Evolutionary conservation across 495 filamentous ascomycete species (phyloP).

Genomic region (Hyaloscypha bicolor): DNA sequence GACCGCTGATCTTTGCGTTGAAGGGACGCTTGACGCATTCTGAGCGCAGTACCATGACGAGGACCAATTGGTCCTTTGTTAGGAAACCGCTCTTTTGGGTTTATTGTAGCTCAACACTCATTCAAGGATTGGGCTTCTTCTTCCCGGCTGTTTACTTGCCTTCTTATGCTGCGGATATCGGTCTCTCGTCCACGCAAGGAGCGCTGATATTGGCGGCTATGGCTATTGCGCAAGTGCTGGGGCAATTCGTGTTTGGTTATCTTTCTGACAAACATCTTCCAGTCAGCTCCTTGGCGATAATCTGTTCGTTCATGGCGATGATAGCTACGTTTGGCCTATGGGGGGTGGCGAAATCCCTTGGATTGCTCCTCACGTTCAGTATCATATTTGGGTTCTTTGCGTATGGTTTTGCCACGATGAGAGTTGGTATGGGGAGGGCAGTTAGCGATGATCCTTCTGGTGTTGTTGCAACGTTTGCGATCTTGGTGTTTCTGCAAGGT

Average conservation of each 20-base stretch:
- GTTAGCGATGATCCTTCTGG: constrained; percentile 42
- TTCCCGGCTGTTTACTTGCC: constrained; percentile 40
- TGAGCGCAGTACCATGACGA: constrained; percentile 24
- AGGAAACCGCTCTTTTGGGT: constrained; percentile 37
- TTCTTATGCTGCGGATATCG: constrained; percentile 37
- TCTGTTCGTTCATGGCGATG: constrained; percentile 36
- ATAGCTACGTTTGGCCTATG: constrained; percentile 37
- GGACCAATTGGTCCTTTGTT: constrained; percentile 33
- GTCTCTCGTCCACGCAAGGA: constrained; percentile 33
- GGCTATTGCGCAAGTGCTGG: constrained; percentile 36
- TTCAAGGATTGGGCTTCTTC: constrained; percentile 42
- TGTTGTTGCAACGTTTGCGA: constrained; percentile 51
- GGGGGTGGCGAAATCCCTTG: constrained; percentile 38
- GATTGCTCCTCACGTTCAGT: constrained; percentile 34
- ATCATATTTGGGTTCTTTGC: constrained; percentile 45
- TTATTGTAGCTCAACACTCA: constrained; percentile 32
- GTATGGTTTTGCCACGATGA: constrained; percentile 37
- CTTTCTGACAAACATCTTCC: constrained; percentile 37
- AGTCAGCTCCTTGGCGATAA: constrained; percentile 33
- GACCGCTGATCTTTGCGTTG: constrained; percentile 37
- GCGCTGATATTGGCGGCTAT: constrained; percentile 39
- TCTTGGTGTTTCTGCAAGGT: constrained; percentile 40
- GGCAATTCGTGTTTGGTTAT: constrained; percentile 40
- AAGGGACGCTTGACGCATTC: constrained; percentile 36
- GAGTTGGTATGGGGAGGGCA: constrained; percentile 36